Base-by-base conservation (phyloP, 139 green algal genomes). In the Tetradesmus obliquus region DNA sequence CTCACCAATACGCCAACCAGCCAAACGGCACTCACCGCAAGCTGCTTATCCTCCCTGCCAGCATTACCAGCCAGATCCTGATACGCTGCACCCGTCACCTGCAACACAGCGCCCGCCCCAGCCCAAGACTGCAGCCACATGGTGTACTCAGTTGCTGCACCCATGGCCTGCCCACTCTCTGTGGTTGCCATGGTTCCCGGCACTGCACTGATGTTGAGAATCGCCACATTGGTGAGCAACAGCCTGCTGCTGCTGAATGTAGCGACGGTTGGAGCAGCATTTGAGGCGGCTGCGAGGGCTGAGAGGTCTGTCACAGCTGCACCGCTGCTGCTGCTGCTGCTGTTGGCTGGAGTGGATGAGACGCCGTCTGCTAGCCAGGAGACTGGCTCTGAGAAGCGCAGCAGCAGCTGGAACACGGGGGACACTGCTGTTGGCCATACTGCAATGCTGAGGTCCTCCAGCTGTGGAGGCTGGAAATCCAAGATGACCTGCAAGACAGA, bases 181-280 rank as follows among this genome's bases (percentile, higher is more conserved):
- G 32, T 15, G 4, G 81, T 7, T 9, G 86, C 86, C 20, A 69
- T 19, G 13, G 86, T 53, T 2, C 58, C 69, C 9, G 86, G 45
- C 5, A 83, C 51, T 3, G 76, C 69, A 53, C 57, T 83, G 86
- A 90, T 90, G 51, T 90, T 90, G 6, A 90, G 69, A 51, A 90
- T 9, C 19, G 57, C 20, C 20, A 69, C 53, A 22, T 90, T 90
- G 17, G 86, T 90, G 2, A 90, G 69, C 69, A 90, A 54, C 20
- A 90, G 22, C 17, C n/a, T 66, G 51, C 86, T 90, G 69, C 86
- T 90, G 83, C 81, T 86, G 81, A 69, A 86, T 19, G 84, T 58
- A 76, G 51, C 82, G 6, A 10, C 20, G 4, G 71, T 54, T 53
- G 82, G 13, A 69, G 55, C 55, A 54, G 55, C 82, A 54, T 72